phyloP scores from a whole-genome alignment of 148 eudicot genomes.

The Vaccinium darrowii region DNA sequence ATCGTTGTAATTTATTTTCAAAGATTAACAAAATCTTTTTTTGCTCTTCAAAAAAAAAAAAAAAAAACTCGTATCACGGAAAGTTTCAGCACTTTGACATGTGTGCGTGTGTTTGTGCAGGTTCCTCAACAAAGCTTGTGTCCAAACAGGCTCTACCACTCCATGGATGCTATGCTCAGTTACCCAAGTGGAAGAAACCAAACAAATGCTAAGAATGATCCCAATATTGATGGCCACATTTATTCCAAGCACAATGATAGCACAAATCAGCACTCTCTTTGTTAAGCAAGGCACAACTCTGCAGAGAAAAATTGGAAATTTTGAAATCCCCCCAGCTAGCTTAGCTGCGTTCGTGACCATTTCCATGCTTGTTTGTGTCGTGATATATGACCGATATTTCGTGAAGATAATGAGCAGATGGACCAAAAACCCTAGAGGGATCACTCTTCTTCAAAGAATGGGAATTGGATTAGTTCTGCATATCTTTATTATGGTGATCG shows the following conservation, averaged over 20 bases:
- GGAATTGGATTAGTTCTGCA: slow-evolving; percentile 27
- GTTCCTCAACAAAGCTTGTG: slow-evolving; percentile 72
- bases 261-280: slow-evolving; percentile 67
- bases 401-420: slow-evolving; percentile 37
- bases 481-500: slow-evolving; percentile 16
- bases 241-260: slow-evolving; percentile 64
- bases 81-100: too few species aligned
- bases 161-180: slow-evolving; percentile 68
- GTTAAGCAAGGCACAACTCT: slow-evolving; percentile 84
- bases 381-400: slow-evolving; percentile 58
- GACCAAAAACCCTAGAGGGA: slow-evolving; percentile 39
- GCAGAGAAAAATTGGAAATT: slow-evolving; percentile 40
- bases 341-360: slow-evolving; percentile 52
- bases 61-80: too few species aligned
- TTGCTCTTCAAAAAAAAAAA: too few species aligned
- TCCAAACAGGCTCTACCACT: slow-evolving; percentile 33
- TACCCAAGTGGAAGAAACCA: slow-evolving; percentile 82
- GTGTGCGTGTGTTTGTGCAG: slow-evolving; percentile 21
- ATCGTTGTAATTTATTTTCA: too few species aligned
- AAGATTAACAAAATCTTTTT: too few species aligned
- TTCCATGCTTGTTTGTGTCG: slow-evolving; percentile 64
- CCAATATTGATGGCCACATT: slow-evolving; percentile 60
- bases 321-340: slow-evolving; percentile 72
- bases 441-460: slow-evolving; percentile 30
- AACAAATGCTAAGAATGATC: slow-evolving; percentile 67